Evolutionary conservation across 148 eudicot species (phyloP).

Genomic region (Fagopyrum esculentum): DNA sequence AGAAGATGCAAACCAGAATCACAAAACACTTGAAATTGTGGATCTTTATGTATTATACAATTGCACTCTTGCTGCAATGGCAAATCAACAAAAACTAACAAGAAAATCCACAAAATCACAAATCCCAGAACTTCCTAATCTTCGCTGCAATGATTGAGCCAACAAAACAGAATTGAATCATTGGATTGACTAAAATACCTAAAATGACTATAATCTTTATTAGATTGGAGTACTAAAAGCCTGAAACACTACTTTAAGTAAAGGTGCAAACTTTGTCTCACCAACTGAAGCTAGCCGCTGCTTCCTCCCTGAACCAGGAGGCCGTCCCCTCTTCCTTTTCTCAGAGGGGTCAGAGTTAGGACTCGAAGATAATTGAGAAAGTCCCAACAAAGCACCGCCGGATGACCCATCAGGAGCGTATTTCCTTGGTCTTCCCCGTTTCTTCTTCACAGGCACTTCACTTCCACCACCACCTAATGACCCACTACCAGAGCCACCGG

Average conservation of each 20-base stretch:
- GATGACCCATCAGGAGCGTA: slow-evolving; percentile 72
- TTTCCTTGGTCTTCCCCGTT: slow-evolving; percentile 94
- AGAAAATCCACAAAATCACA: background rate
- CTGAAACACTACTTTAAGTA: background rate
- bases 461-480: slow-evolving; percentile 36
- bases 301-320: slow-evolving; percentile 91
- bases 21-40: background rate
- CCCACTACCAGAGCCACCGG: slow-evolving; percentile 11
- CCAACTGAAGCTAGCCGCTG: slow-evolving; percentile 80
- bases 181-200: no score
- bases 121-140: background rate
- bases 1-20: background rate
- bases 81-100: background rate
- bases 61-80: background rate
- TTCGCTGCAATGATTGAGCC: background rate
- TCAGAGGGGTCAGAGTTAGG: slow-evolving; percentile 33
- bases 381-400: slow-evolving; percentile 32
- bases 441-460: slow-evolving; percentile 54
- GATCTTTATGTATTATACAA: background rate
- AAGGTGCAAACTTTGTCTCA: slow-evolving; percentile 17
- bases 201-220: no score
- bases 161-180: no score
- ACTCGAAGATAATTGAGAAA: slow-evolving; percentile 41
- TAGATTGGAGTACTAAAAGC: background rate
- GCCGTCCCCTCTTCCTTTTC: slow-evolving; percentile 61